A percentile compares a stretch with the other conserved stretches of the same genome.
Evolutionary conservation across 192 early-diverging fungal genomes (phyloP).

Genomic region (Coemansia sp.): DNA sequence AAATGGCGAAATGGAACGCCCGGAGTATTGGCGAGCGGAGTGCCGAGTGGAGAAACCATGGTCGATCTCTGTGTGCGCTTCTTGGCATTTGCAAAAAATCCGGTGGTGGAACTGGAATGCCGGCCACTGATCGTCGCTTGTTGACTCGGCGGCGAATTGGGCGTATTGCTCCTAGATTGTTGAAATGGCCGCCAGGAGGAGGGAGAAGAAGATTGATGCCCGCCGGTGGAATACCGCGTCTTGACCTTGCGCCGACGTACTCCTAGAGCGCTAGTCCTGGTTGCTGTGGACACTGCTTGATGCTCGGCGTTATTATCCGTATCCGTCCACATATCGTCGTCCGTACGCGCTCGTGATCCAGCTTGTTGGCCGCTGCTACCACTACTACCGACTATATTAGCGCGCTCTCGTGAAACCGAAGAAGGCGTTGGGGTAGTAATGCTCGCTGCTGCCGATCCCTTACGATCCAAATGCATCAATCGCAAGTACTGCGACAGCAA

Average conservation of each 20-base stretch:
- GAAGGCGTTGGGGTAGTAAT: no score
- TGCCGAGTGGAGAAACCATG: not conserved
- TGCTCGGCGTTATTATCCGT: not conserved
- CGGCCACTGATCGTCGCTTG: no score
- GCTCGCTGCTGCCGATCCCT: not conserved
- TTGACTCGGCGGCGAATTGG: not conserved
- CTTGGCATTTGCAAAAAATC: no score
- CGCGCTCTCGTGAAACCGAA: no score
- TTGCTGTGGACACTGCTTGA: not conserved
- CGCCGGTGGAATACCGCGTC: no score
- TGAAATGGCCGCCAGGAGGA: conserved; percentile 4
- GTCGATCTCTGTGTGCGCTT: not conserved
- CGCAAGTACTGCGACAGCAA: conserved; percentile 41
- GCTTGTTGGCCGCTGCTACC: no score
- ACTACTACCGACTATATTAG: no score
- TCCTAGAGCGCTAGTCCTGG: not conserved
- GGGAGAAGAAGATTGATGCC: no score
- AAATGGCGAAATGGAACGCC: conserved; percentile 46
- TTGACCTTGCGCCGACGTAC: conserved; percentile 13
- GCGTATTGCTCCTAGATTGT: not conserved
- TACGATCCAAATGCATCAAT: conserved; percentile 39
- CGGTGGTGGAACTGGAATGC: no score
- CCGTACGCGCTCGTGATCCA: not conserved
- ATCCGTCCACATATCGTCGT: not conserved
- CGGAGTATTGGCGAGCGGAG: conserved; percentile 22